Percentiles rank a stretch among this genome's conserved stretches.
These are phyloP conservation scores for Cutaneotrichosporon mucoides DNA, from an alignment of 1,284 basidiomycete species.

Conservation along the genomic window DNA sequence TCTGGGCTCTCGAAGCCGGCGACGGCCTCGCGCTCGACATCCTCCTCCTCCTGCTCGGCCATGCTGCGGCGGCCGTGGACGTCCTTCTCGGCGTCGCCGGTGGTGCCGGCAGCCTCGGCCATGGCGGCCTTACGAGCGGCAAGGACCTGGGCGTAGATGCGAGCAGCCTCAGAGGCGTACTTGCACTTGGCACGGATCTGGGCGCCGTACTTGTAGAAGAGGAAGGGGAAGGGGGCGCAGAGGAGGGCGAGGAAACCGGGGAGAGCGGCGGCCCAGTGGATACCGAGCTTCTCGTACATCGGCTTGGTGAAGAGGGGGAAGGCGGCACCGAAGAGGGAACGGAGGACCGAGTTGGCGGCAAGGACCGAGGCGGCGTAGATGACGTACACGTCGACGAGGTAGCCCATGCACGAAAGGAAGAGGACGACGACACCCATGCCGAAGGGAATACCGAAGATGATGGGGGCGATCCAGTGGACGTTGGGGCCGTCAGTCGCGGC, in stretches of 20 bases:
- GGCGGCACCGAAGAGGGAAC: conserved; percentile 61
- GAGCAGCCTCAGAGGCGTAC: conserved; percentile 42
- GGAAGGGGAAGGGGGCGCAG: conserved; percentile 57
- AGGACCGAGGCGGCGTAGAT: conserved; percentile 57
- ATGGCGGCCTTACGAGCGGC: conserved; percentile 30
- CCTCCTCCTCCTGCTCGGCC: background rate
- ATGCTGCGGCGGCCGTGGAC: background rate
- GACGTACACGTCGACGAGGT: conserved; percentile 62
- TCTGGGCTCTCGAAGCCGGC: conserved; percentile 1
- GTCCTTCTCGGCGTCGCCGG: conserved; percentile 16
- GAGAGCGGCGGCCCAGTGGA: conserved; percentile 63
- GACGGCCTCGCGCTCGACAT: background rate
- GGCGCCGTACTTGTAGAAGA: conserved; percentile 56
- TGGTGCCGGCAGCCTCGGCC: background rate
- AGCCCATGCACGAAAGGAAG: conserved; percentile 58
- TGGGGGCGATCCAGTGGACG: conserved; percentile 55
- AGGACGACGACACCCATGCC: conserved; percentile 61
- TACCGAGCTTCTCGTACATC: conserved; percentile 56
- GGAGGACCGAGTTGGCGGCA: conserved; percentile 65
- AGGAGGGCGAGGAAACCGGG: conserved; percentile 60
- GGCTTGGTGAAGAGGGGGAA: conserved; percentile 58
- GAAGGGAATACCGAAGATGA: conserved; percentile 60
- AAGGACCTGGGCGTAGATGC: conserved; percentile 38
- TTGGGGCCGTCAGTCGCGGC: conserved; percentile 44
- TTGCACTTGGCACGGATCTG: conserved; percentile 58